Percentiles rank a stretch among this genome's conserved stretches.
Conservation (phyloP, 1,139 yeast genomes). For the Geotrichum cucujoidarum region DNA sequence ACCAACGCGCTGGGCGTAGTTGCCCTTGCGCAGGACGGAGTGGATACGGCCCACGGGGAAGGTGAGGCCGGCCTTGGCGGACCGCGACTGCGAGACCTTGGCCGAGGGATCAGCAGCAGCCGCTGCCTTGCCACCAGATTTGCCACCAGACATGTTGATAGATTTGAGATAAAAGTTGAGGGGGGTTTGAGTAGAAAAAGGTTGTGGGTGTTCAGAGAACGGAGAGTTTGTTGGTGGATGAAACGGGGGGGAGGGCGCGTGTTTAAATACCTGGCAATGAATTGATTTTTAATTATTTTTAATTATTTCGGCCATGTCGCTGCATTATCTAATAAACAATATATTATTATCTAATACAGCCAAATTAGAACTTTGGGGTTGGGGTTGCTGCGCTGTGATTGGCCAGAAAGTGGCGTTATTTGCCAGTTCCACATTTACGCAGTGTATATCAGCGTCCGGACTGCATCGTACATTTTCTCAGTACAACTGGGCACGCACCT, state of each 20-base stretch:
- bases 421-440: conserved; percentile 18
- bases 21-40: conserved; percentile 94
- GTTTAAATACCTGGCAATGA: too few species aligned
- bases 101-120: conserved; percentile 88
- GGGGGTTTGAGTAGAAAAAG: background rate
- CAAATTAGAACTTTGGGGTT: too few species aligned
- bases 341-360: too few species aligned
- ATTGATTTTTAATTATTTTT: too few species aligned
- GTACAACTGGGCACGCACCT: background rate
- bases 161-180: background rate
- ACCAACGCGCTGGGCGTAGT: conserved; percentile 98
- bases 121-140: conserved; percentile 97
- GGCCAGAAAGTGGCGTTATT: conserved; percentile 16
- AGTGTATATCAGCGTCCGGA: conserved; percentile 16
- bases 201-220: too few species aligned
- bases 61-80: conserved; percentile 96
- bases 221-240: too few species aligned
- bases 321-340: too few species aligned
- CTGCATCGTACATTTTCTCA: conserved; percentile 2
- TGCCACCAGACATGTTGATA: too few species aligned
- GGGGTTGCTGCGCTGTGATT: too few species aligned
- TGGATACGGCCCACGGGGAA: conserved; percentile 99
- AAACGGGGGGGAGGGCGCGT: too few species aligned
- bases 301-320: too few species aligned
- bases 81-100: conserved; percentile 95